Base-by-base conservation (phyloP, 169 alveolate species). In the Babesia gibsoni region DNA sequence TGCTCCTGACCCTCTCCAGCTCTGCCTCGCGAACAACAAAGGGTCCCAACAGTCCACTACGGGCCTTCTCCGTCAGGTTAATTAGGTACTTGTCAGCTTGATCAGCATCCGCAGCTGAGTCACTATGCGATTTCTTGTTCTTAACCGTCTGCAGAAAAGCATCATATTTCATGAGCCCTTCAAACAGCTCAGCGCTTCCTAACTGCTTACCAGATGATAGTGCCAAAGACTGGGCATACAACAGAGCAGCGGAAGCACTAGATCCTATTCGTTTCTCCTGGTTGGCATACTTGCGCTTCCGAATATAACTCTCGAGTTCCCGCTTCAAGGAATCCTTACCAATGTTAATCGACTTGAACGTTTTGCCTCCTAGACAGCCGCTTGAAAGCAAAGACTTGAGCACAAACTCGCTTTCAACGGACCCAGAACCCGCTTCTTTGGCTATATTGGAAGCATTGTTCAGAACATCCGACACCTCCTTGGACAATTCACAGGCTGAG, bases 111-210 rank as follows among this genome's bases (percentile, higher is more conserved):
- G 43, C 93, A 79, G 33, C 81, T 84, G 35, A 78, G 74, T 84
- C 95, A 95, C 37, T 95, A 92, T 84, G 94, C 98, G 3, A 98
- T 97, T 30, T 98, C 94, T 57, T 93, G 90, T 93, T 95, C 82
- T 68, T 93, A 88, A 14, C 98, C 98, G 41, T 84, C 88, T 35
- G 91, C 82, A 78, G 96, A 96, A 73, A 94, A 87, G 45, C 68
- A 89, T 46, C 97, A 94, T 45, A 96, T 93, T 75, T 92, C 93
- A 52, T 89, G 93, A 54, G 94, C 91, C 84, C 93, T 87, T n/a
- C 84, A 88, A 45, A 94, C 98, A 82, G 94, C 98, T 42, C 94
- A 97, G 42, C 82, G 35, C 52, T 93, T 59, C 84, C 91, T 92
- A 52, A 90, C 81, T 54, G 94, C 91, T 66, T 92, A 94, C 82